Base-by-base conservation (phyloP, 2,329 filamentous ascomycete genomes). In the Elsinoe batatas region DNA sequence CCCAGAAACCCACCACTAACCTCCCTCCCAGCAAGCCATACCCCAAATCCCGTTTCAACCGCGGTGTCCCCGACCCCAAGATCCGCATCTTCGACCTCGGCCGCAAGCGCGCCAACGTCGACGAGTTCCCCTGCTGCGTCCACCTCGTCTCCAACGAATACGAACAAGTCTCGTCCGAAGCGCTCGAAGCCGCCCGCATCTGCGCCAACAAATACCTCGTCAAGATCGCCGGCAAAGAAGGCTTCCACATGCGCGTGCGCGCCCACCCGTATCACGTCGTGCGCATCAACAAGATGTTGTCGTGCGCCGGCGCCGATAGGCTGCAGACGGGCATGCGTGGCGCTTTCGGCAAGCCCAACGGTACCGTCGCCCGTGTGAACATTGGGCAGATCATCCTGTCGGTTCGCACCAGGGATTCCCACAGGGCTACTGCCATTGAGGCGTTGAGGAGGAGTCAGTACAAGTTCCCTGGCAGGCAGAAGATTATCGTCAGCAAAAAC, bases 241-340 rank as follows among this genome's bases (percentile, higher is more conserved):
- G 79, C 74, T 84, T 85, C 80, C 82, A 85, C 74, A 72, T 85
- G 62, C 81, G 82, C 64, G 79, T 84, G 70, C 81, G 93, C 74
- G 91, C 90, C 72, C 93, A 98, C 84, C 93, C 93, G 66, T 98
- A 88, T 89, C 93, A 98, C 83, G 93, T 98, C 79, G 87, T 98
- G 83, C 93, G 93, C 79, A 98, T 98, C 91, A 98, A 98, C 90
- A 98, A 98, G 88, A 98, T 98, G 93, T 91, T 98, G 89, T 97
- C 93, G 74, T 98, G 93, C 78, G 93, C 93, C 72, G 93, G 93
- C 84, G 93, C 93, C 85, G 93, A 98, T 97, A 90, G 93, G 87
- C 83, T 98, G 78, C 93, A 98, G 80, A 98, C 93, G 69, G 93
- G 93, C 83, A 98, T 98, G 93, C 91, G 93, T 87, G 93, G 93